Evolutionary conservation across 2,329 filamentous ascomycete genomes (phyloP).

Genomic region (Sphaerulina vaccinii): DNA sequence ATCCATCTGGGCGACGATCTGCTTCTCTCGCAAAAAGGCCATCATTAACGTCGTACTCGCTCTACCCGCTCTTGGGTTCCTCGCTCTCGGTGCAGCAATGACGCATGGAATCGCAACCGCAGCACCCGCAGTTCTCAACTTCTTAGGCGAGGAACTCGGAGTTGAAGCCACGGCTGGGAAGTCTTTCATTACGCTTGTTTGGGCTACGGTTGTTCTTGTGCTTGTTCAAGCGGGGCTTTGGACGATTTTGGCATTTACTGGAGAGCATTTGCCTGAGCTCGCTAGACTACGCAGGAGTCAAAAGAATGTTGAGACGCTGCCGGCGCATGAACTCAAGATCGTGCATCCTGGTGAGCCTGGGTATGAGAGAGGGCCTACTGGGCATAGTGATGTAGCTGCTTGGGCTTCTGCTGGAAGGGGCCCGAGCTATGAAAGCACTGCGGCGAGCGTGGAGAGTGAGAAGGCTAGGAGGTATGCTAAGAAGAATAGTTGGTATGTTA

Average conservation of each 20-base stretch:
- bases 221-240: slow-evolving; percentile 26
- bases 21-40: slow-evolving; percentile 38
- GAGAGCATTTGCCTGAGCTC: slow-evolving; percentile 15
- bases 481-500: slow-evolving; percentile 12
- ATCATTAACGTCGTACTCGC: slow-evolving; percentile 52
- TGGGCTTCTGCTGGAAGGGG: slow-evolving; percentile 6
- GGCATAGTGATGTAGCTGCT: slow-evolving; percentile 10
- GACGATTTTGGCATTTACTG: slow-evolving; percentile 17
- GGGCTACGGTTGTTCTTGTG: slow-evolving; percentile 50
- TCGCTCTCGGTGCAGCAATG: slow-evolving; percentile 73
- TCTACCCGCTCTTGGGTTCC: slow-evolving; percentile 53
- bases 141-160: slow-evolving; percentile 51
- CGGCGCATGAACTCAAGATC: slow-evolving; percentile 7
- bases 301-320: not conserved
- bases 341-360: slow-evolving; percentile 4
- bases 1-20: slow-evolving; percentile 46
- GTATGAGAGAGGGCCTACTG: slow-evolving; percentile 5
- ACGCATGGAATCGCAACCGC: slow-evolving; percentile 63
- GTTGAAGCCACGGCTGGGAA: slow-evolving; percentile 52
- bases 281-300: not conserved
- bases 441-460: too few species aligned
- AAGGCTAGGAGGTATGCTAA: slow-evolving; percentile 6
- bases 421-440: too few species aligned
- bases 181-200: slow-evolving; percentile 60
- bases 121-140: slow-evolving; percentile 53